Percentiles rank a stretch among this genome's conserved stretches.
These are phyloP conservation scores for Teunomyces stri DNA, from an alignment of 805 yeast species.

Conservation along the genomic window DNA sequence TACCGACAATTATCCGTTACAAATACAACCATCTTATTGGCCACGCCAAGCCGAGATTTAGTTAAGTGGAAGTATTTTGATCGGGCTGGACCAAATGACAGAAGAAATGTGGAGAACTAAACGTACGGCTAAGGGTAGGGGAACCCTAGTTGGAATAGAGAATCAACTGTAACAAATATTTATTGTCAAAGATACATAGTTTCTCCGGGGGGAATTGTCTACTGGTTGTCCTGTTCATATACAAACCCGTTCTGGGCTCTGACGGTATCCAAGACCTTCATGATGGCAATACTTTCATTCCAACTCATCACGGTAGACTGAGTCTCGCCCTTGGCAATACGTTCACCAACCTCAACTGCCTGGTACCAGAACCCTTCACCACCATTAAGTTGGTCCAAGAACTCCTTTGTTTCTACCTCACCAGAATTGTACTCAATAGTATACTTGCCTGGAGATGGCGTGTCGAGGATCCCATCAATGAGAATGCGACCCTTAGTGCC, in stretches of 20 bases:
- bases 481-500: slow-evolving; percentile 11
- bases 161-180: neutral
- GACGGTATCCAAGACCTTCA: slow-evolving; percentile 48
- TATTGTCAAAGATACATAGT: neutral
- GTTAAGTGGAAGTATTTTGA: neutral
- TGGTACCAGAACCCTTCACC: slow-evolving; percentile 54
- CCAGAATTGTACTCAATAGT: slow-evolving; percentile 21
- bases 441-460: slow-evolving; percentile 13
- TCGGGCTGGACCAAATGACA: neutral
- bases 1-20: neutral
- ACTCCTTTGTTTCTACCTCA: slow-evolving; percentile 5
- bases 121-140: too few relatives aligned
- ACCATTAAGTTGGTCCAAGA: slow-evolving; percentile 28
- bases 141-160: too few relatives aligned
- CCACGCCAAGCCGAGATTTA: neutral
- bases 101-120: neutral
- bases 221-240: slow-evolving; percentile 38
- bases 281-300: slow-evolving; percentile 46
- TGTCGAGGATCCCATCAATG: slow-evolving; percentile 10
- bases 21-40: neutral
- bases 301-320: slow-evolving; percentile 39
- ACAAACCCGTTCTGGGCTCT: slow-evolving; percentile 43
- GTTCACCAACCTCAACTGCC: slow-evolving; percentile 53
- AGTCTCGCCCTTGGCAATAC: slow-evolving; percentile 36
- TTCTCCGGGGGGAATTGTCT: neutral